Evolutionary conservation across 306 rosid species (phyloP).

Genomic region (Canavalia gladiata): DNA sequence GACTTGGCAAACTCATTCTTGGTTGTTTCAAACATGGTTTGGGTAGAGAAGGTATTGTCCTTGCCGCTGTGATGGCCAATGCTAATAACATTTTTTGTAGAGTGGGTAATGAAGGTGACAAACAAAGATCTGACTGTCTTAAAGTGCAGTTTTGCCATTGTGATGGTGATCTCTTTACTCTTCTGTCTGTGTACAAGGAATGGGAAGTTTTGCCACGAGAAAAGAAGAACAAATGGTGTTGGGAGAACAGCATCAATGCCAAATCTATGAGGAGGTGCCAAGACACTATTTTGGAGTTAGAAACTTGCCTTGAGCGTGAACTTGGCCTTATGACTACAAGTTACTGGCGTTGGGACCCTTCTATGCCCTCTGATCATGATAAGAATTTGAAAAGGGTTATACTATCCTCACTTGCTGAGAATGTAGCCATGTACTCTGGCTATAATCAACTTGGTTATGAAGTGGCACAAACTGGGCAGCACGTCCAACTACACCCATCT

Average conservation of each 20-base stretch:
- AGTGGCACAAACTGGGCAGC: constrained; percentile 83
- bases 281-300: constrained; percentile 78
- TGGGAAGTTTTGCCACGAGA: constrained; percentile 75
- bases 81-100: constrained; percentile 89
- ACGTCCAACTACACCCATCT: constrained; percentile 89
- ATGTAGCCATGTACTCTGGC: constrained; percentile 94
- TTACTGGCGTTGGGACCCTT: constrained; percentile 82
- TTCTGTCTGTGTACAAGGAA: constrained; percentile 86
- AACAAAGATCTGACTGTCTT: constrained; percentile 79
- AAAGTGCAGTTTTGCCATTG: constrained; percentile 93
- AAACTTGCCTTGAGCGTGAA: constrained; percentile 78
- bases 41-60: constrained; percentile 86
- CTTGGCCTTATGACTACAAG: constrained; percentile 62
- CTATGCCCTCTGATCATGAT: constrained; percentile 61
- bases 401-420: constrained; percentile 86
- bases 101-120: constrained; percentile 81
- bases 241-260: constrained; percentile 96
- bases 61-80: constrained; percentile 94
- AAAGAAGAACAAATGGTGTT: constrained; percentile 79
- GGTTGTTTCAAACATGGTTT: constrained; percentile 63
- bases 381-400: constrained; percentile 67
- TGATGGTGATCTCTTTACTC: constrained; percentile 93
- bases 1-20: constrained; percentile 93
- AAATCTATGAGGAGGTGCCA: constrained; percentile 92
- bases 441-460: constrained; percentile 82